Conservation (phyloP, 2,329 filamentous ascomycete genomes). For the Fusarium anguioides region DNA sequence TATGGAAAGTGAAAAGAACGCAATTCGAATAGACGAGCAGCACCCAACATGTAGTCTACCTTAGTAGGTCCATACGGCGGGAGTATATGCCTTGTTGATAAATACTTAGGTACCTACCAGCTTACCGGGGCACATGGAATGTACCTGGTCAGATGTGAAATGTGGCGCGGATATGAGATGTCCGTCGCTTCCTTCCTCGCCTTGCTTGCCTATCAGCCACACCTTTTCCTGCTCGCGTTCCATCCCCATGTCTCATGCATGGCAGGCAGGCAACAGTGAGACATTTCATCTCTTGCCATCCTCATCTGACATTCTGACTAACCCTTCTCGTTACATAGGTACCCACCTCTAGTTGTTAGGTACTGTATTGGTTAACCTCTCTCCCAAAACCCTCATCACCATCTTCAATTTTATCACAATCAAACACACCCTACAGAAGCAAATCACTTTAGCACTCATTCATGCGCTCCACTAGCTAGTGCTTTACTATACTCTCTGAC, state of each 20-base stretch:
- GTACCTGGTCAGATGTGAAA: too few species aligned
- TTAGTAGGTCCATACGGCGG: too few species aligned
- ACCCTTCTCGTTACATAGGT: neutral
- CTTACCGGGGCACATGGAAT: too few species aligned
- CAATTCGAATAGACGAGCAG: neutral
- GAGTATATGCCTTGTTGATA: neutral
- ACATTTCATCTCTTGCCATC: neutral
- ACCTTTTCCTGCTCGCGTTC: neutral
- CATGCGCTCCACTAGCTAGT: neutral
- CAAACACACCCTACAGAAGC: neutral
- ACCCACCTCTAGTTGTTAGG: too few species aligned
- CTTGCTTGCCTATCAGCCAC: neutral
- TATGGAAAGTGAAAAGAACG: conserved; percentile 9
- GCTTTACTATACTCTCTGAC: neutral
- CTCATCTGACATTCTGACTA: neutral
- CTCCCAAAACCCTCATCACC: neutral
- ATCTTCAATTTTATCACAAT: neutral
- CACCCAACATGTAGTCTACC: neutral
- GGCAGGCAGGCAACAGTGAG: neutral
- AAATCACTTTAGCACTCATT: neutral
- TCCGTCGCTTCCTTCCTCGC: neutral
- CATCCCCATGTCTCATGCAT: neutral
- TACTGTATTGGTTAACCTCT: too few species aligned
- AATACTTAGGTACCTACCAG: neutral
- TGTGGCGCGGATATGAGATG: conserved; percentile 9